Evolutionary conservation across 108 stramenopile genomes (phyloP).

Genomic region (Parietichytrium sp.): DNA sequence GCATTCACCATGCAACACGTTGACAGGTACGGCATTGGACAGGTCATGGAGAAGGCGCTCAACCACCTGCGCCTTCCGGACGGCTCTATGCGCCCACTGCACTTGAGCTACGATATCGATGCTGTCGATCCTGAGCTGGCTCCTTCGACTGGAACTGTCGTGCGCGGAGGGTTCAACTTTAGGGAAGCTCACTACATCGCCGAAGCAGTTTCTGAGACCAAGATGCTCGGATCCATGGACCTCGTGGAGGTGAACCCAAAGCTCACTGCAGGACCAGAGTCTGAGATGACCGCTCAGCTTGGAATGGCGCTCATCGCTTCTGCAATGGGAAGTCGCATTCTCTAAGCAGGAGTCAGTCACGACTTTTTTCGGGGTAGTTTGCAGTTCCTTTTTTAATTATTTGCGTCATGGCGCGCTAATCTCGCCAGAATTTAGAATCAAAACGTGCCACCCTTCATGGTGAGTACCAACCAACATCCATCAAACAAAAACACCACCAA

Average conservation of each 20-base stretch:
- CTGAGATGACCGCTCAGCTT: constrained; percentile 77
- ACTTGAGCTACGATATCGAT: constrained; percentile 90
- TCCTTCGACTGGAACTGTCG: constrained; percentile 95
- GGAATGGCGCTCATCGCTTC: constrained; percentile 74
- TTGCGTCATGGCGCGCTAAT: not conserved
- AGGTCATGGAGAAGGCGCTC: constrained; percentile 87
- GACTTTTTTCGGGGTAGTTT: too few relatives aligned
- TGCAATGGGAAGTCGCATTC: constrained; percentile 36
- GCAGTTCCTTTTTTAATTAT: not conserved
- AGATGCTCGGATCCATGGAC: constrained; percentile 85
- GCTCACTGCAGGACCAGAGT: constrained; percentile 67
- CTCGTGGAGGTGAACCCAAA: constrained; percentile 94
- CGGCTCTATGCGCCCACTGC: constrained; percentile 49
- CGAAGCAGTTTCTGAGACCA: constrained; percentile 81
- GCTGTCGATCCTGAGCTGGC: constrained; percentile 90
- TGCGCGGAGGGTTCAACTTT: constrained; percentile 93
- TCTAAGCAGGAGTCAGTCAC: constrained; percentile 20
- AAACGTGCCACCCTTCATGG: too few relatives aligned
- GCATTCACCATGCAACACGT: constrained; percentile 93
- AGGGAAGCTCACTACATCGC: constrained; percentile 95
- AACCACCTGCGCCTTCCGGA: constrained; percentile 74
- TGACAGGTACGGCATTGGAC: constrained; percentile 86
- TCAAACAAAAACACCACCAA: too few relatives aligned
- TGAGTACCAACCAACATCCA: too few relatives aligned
- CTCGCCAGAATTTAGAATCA: not conserved